These are phyloP conservation scores for Stephanodiscus minutulus DNA, from an alignment of 108 stramenopile species.

Conservation along the genomic window DNA sequence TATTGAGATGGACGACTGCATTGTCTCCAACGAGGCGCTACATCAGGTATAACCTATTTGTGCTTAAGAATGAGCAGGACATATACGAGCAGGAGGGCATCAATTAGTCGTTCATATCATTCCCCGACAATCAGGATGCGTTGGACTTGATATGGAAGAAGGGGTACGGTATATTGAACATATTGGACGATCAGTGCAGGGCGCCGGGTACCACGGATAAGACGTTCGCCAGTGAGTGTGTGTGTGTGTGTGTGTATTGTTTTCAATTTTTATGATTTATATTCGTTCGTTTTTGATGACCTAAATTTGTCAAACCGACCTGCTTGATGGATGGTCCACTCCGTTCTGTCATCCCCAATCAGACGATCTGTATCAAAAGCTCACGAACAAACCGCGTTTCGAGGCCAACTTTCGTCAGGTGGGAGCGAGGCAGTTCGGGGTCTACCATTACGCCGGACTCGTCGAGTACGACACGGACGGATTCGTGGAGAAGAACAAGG, in stretches of 20 bases:
- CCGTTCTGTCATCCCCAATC: neutral
- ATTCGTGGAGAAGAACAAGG: conserved; percentile 79
- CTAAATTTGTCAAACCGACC: neutral
- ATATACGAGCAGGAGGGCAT: conserved; percentile 67
- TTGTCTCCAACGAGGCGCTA: conserved; percentile 87
- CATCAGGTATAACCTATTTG: conserved; percentile 73
- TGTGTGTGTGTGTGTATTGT: neutral
- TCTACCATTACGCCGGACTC: conserved; percentile 69
- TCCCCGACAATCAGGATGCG: conserved; percentile 84
- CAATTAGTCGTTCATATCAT: conserved; percentile 64
- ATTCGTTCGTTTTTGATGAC: neutral
- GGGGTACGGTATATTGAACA: conserved; percentile 60
- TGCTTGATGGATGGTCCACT: neutral
- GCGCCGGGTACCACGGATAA: conserved; percentile 65
- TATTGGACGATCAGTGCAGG: conserved; percentile 64
- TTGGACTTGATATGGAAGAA: conserved; percentile 84
- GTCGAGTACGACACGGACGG: conserved; percentile 67
- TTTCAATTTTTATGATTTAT: neutral
- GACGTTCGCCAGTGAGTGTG: conserved; percentile 44
- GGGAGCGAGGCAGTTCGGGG: conserved; percentile 62
- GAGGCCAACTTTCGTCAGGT: conserved; percentile 62
- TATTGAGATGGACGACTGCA: too few relatives aligned
- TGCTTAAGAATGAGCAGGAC: conserved; percentile 62
- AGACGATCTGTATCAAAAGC: conserved; percentile 50
- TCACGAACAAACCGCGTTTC: conserved; percentile 47